Conservation (phyloP, 768 basidiomycete species). For the Podaxis rugospora region DNA sequence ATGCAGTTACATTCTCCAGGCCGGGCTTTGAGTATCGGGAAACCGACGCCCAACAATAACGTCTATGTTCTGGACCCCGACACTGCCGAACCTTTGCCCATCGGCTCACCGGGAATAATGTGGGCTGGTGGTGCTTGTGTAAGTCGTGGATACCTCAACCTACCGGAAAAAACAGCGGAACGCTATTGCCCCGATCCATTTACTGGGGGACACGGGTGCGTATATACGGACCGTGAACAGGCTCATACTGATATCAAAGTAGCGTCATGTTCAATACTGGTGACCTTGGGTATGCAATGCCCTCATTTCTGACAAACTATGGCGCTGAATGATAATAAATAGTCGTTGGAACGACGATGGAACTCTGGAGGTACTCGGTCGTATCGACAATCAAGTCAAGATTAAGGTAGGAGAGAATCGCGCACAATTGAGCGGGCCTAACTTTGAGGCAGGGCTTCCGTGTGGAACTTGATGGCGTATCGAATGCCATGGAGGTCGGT, state of each 20-base stretch:
- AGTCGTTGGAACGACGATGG: conserved; percentile 51
- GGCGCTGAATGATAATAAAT: neutral
- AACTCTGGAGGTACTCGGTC: conserved; percentile 51
- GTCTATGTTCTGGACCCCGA: conserved; percentile 34
- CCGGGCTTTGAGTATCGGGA: conserved; percentile 41
- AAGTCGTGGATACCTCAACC: conserved; percentile 49
- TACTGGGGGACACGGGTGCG: conserved; percentile 37
- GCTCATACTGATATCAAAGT: conserved; percentile 14
- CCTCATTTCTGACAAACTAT: neutral
- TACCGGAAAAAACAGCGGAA: conserved; percentile 51
- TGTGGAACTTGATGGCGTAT: conserved; percentile 59
- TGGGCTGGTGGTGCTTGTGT: conserved; percentile 65
- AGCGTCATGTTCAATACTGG: conserved; percentile 61
- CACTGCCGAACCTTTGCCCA: conserved; percentile 29
- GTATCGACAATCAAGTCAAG: conserved; percentile 63
- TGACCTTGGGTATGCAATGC: conserved; percentile 40
- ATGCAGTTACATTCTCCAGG: conserved; percentile 42
- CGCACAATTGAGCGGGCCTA: neutral
- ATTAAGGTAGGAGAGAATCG: conserved; percentile 37
- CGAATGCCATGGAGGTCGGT: conserved; percentile 53
- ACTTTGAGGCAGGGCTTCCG: conserved; percentile 44
- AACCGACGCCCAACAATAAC: conserved; percentile 50
- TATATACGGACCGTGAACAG: neutral
- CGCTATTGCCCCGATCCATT: conserved; percentile 49
- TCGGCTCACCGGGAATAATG: conserved; percentile 42